Conservation (phyloP, 2,329 filamentous ascomycete genomes). For the Elsinoe fawcettii region DNA sequence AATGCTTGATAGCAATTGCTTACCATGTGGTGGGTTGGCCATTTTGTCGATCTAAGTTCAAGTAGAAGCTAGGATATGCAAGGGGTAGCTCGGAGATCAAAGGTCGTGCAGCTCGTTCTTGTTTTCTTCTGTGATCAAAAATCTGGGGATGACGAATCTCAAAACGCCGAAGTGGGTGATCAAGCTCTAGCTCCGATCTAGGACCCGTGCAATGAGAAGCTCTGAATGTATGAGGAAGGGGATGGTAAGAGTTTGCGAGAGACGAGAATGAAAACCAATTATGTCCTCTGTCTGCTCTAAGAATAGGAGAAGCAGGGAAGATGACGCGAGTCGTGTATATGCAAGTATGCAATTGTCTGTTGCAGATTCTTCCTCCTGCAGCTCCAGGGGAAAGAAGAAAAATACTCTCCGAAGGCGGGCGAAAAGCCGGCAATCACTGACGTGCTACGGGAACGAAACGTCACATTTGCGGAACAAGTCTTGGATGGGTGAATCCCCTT, state of each 20-base stretch:
- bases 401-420: neutral
- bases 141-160: constrained; percentile 14
- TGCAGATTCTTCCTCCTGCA: constrained; percentile 7
- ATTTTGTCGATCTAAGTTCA: constrained; percentile 25
- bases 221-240: constrained; percentile 2
- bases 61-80: constrained; percentile 2
- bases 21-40: constrained; percentile 47
- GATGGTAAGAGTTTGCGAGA: neutral
- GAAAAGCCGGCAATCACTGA: constrained; percentile 6
- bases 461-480: constrained; percentile 1
- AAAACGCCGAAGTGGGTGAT: constrained; percentile 11
- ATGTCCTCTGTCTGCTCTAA: neutral
- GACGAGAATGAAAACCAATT: neutral
- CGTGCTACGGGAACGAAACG: constrained; percentile 10
- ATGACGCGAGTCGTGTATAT: neutral
- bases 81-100: constrained; percentile 2
- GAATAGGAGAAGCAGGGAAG: constrained; percentile 4
- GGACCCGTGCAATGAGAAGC: neutral
- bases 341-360: neutral
- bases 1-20: constrained; percentile 18
- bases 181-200: constrained; percentile 13
- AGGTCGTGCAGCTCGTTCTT: constrained; percentile 9
- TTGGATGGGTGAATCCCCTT: neutral
- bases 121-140: constrained; percentile 3
- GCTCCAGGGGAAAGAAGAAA: constrained; percentile 1